A percentile compares a stretch with the other conserved stretches of the same genome.
These are phyloP conservation scores for Lanzia echinophila DNA, from an alignment of 2,329 filamentous ascomycete species.

Conservation along the genomic window DNA sequence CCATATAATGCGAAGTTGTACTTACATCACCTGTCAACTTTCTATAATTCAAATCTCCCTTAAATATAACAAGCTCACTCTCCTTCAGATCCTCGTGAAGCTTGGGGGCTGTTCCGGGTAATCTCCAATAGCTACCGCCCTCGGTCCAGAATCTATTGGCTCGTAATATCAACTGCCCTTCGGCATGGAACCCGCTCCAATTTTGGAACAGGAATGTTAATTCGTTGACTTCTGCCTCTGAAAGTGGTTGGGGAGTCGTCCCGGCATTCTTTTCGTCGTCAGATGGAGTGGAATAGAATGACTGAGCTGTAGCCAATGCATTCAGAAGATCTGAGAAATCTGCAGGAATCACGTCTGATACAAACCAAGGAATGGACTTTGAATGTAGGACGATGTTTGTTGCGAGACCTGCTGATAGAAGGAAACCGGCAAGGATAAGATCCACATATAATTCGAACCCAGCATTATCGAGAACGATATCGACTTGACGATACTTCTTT, in stretches of 20 bases:
- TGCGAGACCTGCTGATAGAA: constrained; percentile 77
- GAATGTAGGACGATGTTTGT: constrained; percentile 85
- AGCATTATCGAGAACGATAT: constrained; percentile 94
- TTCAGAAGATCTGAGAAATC: constrained; percentile 81
- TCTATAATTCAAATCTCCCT: constrained; percentile 94
- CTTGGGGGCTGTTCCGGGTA: constrained; percentile 61
- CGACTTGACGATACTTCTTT: constrained; percentile 67
- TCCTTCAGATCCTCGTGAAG: constrained; percentile 72
- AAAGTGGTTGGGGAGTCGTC: constrained; percentile 54
- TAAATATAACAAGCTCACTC: constrained; percentile 88
- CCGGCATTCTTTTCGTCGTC: constrained; percentile 56
- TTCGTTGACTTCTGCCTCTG: constrained; percentile 58
- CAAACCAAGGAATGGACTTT: constrained; percentile 96
- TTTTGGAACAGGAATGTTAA: constrained; percentile 73
- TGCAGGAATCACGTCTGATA: constrained; percentile 82
- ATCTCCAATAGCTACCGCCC: constrained; percentile 78
- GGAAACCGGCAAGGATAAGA: constrained; percentile 82
- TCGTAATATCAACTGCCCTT: constrained; percentile 76
- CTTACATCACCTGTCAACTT: constrained; percentile 85
- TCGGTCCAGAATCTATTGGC: constrained; percentile 91
- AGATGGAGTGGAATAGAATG: constrained; percentile 70
- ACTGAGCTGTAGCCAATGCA: constrained; percentile 68
- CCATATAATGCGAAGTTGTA: constrained; percentile 18
- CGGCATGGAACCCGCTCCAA: constrained; percentile 72
- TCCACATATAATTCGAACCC: constrained; percentile 98